Evolutionary conservation across 2,329 filamentous ascomycete species (phyloP), one percentile per base, ranked within the genome.

Genomic region (Hymenotorrendiella dingleyae): DNA sequence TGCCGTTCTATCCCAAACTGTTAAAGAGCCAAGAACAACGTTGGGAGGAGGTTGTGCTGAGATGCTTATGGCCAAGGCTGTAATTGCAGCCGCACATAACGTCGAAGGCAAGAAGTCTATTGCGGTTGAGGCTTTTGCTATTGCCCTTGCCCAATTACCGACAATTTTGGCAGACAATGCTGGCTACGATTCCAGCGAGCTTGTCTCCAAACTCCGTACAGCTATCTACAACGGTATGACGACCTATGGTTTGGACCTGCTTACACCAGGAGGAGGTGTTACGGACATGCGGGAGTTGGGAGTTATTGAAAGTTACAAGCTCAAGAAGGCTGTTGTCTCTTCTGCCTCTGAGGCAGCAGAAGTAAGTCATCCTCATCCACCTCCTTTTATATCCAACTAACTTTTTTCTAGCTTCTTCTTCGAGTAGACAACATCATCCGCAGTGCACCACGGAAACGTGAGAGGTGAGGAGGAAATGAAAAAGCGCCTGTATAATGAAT

Each of bases 61-160:
- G 77, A 97, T 97, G 91, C 72, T 94, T 55, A 98, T 98, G 93
- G 87, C 91, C 52, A 95, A 96, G 74, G 93, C 93, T 6, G 93
- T 98, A 17, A 91, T 96, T 62, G 86, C 85, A 48, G 88, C 88
- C 4, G 90, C 90, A 17, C 90, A 94, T 49, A 91, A 94, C 58
- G 86, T 95, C 6, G 89, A 93, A 55, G 93, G 93, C 64, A 98
- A 98, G 81, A 91, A 93, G 67, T 90, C 94, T 56, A 75, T 96
- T 59, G 93, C 93, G 2, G 91, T 97, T 16, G 83, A 90, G 50
- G 80, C 87, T 4, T 98, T 97, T 62, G 86, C 91, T 19, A 76
- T 83, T 45, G 93, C 93, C 22, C 76, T 98, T 47, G 82, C 90
- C 59, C 93, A 98, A 66, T 74, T 98, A 40, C 93, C 93, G 6